Evolutionary conservation across 163 green algal genomes (phyloP).

Genomic region (Volvox carteri): DNA sequence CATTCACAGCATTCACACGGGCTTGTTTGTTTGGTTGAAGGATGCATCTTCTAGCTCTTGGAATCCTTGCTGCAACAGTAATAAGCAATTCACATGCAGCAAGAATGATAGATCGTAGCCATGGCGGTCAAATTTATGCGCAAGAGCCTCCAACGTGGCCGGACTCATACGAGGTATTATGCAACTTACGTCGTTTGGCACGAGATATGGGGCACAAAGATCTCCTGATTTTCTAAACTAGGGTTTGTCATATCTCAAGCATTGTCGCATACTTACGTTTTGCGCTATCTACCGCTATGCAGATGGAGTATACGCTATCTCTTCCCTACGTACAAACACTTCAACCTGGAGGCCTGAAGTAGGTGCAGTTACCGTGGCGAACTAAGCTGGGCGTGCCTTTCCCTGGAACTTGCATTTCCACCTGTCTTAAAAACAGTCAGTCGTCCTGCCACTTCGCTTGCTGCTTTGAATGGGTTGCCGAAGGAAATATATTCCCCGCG

Average conservation of each 20-base stretch:
- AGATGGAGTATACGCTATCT: slow-evolving; percentile 66
- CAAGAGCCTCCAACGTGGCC: slow-evolving; percentile 3
- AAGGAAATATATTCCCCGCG: too few species aligned
- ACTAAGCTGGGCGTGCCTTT: too few species aligned
- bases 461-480: too few species aligned
- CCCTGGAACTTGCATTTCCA: too few species aligned
- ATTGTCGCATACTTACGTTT: not conserved
- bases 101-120: not conserved
- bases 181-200: not conserved
- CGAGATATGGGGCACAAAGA: not conserved
- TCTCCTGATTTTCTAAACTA: not conserved
- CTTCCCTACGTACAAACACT: slow-evolving; percentile 65
- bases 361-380: too few species aligned
- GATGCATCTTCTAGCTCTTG: not conserved
- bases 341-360: slow-evolving; percentile 60
- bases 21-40: too few species aligned
- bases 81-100: not conserved
- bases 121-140: not conserved
- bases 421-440: too few species aligned
- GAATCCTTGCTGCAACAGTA: not conserved
- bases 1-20: too few species aligned
- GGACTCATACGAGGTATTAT: slow-evolving; percentile 16
- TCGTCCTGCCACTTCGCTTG: too few species aligned
- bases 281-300: not conserved
- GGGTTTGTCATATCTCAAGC: not conserved